phyloP scores from a whole-genome alignment of 177 flowering plant genomes.

The Vitis hybrid region DNA sequence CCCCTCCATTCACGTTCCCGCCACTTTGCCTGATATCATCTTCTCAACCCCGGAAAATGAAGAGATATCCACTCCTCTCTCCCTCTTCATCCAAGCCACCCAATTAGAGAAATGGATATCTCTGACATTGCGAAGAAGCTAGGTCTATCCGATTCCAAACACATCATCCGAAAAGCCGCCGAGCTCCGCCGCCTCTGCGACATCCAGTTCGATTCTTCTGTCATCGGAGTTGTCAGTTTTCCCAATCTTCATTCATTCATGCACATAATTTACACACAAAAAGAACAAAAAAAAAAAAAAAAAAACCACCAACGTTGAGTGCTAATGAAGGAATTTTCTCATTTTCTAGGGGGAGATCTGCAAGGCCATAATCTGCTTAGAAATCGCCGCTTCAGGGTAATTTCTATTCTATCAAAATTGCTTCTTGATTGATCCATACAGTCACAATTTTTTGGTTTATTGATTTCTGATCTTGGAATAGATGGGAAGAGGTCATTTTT shows the following conservation, averaged over 20 bases:
- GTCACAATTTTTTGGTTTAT: not conserved
- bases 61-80: not conserved
- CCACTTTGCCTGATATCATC: too few species aligned
- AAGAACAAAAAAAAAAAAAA: not conserved
- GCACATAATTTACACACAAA: not conserved
- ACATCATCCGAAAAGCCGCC: slow-evolving; percentile 59
- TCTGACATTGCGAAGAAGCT: slow-evolving; percentile 45
- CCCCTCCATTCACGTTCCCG: too few species aligned
- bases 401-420: not conserved
- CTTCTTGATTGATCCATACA: not conserved
- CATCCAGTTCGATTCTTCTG: slow-evolving; percentile 64
- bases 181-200: slow-evolving; percentile 81
- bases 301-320: not conserved
- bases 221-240: slow-evolving; percentile 67
- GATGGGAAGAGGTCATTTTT: slow-evolving; percentile 41
- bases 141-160: slow-evolving; percentile 50
- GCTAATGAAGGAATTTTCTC: not conserved
- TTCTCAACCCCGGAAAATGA: too few species aligned
- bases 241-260: not conserved
- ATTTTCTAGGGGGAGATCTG: slow-evolving; percentile 82
- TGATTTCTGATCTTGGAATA: slow-evolving; percentile 2
- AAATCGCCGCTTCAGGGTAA: slow-evolving; percentile 86
- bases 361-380: slow-evolving; percentile 86
- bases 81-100: not conserved
- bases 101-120: slow-evolving; percentile 32